Evolutionary conservation across 352 stramenopile species (phyloP), one percentile per base, ranked within the genome.

Genomic region (Aphanomyces astaci): DNA sequence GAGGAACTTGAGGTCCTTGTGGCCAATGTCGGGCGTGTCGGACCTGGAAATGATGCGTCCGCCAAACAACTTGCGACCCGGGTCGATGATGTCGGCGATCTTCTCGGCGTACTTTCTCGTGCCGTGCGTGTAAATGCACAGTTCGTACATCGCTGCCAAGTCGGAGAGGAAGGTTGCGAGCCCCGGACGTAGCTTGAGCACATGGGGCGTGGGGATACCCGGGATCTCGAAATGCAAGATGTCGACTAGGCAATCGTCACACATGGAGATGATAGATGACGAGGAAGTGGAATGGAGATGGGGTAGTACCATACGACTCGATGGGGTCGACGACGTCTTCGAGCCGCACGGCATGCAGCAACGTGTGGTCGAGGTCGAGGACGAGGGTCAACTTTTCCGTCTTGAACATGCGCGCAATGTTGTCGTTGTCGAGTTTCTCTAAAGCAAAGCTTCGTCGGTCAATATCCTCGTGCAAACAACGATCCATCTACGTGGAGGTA

Each of bases 311-410:
- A 40, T 32, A 72, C 40, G 13, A 32, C 9, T 70, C 63, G 25
- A 94, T 81, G 52, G 82, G 73, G 19, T 75, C 79, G 1, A 84
- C 71, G 31, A 94, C 75, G 32, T 94, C 82, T n/a, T 84, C 73
- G 0, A 84, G 76, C 25, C 84, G 82, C 56, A 94, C 86, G 25
- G 95, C 95, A 78, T 99, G 96, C 4, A 99, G 78, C 49, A 99
- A 76, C 2, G 96, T 99, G 76, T 98, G 95, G 78, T 99, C 96
- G 32, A 99, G 77, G 86, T 99, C 96, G 33, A 99, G 78, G 31
- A 98, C 94, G 13, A 99, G 75, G 40, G 86, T 97, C 24, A 99
- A 75, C 71, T 98, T 98, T 71, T 90, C 93, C 33, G 79, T 74
- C 28, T 84, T 74, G 28, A 94, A 81, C 55, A 98, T 81, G 32